Percentiles rank a stretch among this genome's conserved stretches.
phyloP scores from a whole-genome alignment of 2,329 filamentous ascomycete species.

The Myriosclerotinia duriaeana region DNA sequence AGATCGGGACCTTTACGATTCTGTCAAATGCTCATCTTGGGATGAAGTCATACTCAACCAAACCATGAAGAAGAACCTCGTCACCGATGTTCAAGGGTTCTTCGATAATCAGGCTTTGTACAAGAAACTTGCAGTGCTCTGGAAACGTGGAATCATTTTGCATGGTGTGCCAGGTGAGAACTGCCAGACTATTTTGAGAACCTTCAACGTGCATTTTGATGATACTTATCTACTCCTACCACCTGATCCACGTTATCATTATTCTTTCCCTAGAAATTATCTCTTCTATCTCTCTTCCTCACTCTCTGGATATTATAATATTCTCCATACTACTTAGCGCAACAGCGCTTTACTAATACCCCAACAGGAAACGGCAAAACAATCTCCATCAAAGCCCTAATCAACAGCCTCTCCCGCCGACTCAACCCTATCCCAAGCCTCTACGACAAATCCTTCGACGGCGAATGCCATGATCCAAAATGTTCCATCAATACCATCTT shows the following conservation, averaged over 20 bases:
- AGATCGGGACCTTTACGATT: slow-evolving; percentile 57
- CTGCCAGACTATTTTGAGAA: background rate
- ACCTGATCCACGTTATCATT: no score
- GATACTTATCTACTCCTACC: no score
- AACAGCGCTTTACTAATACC: background rate
- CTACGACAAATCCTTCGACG: slow-evolving; percentile 56
- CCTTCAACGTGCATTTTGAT: no score
- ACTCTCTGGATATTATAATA: no score
- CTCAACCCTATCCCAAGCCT: slow-evolving; percentile 56
- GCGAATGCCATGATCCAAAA: slow-evolving; percentile 54
- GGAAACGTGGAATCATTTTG: slow-evolving; percentile 68
- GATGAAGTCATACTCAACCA: slow-evolving; percentile 64
- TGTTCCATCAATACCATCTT: slow-evolving; percentile 55
- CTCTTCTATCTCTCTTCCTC: background rate
- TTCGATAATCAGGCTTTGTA: slow-evolving; percentile 61
- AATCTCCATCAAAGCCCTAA: slow-evolving; percentile 68
- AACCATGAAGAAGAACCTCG: slow-evolving; percentile 62
- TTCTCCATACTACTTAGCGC: no score
- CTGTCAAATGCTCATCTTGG: slow-evolving; percentile 55
- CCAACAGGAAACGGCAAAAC: slow-evolving; percentile 64
- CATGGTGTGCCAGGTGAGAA: slow-evolving; percentile 53
- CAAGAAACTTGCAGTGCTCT: slow-evolving; percentile 60
- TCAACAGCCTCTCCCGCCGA: slow-evolving; percentile 58
- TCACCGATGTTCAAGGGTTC: slow-evolving; percentile 63
- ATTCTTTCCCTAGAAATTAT: no score